These are phyloP conservation scores for Polytrichum formosum DNA, from an alignment of 225 moss, liverwort and hornwort genomes.

Conservation along the genomic window DNA sequence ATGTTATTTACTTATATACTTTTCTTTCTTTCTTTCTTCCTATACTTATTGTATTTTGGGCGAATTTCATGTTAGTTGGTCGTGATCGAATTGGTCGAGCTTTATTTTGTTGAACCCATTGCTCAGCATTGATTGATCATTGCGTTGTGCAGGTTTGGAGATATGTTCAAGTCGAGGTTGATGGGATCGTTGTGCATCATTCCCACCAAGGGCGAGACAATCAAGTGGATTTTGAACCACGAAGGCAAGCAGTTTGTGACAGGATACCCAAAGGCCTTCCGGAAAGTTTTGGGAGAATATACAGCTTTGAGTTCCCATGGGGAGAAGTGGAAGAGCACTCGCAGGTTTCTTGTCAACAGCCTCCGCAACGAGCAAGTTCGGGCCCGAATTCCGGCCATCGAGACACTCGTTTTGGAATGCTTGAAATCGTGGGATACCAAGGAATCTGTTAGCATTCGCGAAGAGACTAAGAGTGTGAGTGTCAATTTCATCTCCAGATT, in stretches of 20 bases:
- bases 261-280: conserved; percentile 23
- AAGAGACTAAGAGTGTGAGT: conserved; percentile 31
- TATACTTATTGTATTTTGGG: background rate
- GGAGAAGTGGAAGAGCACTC: conserved; percentile 30
- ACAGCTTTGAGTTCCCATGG: conserved; percentile 25
- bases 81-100: background rate
- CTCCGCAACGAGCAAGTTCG: conserved; percentile 17
- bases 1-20: no score
- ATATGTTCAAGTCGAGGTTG: conserved; percentile 31
- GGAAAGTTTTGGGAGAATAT: conserved; percentile 26
- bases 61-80: background rate
- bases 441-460: conserved; percentile 23
- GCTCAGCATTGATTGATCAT: background rate
- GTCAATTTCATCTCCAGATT: background rate
- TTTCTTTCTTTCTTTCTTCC: no score
- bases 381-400: conserved; percentile 16
- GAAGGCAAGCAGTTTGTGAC: conserved; percentile 31
- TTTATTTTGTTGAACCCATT: background rate
- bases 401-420: conserved; percentile 17
- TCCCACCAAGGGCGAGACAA: conserved; percentile 18
- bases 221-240: conserved; percentile 25
- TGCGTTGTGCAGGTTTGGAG: conserved; percentile 19
- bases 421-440: conserved; percentile 16
- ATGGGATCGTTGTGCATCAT: conserved; percentile 27
- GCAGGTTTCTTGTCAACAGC: conserved; percentile 19